Evolutionary conservation across 2,329 filamentous ascomycete genomes (phyloP).

Genomic region (Penicillium sp.): DNA sequence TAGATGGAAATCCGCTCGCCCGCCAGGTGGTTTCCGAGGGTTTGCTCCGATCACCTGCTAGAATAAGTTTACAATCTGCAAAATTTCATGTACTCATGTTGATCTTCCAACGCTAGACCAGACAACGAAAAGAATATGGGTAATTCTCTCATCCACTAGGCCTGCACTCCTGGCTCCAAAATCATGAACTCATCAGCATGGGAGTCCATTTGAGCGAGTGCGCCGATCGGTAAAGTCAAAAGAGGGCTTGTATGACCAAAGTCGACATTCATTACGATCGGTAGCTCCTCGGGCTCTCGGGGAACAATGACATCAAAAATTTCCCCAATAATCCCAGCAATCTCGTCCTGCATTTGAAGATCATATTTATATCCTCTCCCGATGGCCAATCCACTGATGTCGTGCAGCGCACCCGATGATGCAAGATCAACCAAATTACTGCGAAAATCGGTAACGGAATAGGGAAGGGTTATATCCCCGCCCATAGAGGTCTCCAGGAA

Average conservation of each 20-base stretch:
- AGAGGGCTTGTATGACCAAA: slow-evolving; percentile 47
- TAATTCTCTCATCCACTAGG: too few relatives aligned
- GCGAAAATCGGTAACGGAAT: slow-evolving; percentile 17
- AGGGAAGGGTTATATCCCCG: slow-evolving; percentile 7
- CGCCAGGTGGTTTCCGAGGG: too few relatives aligned
- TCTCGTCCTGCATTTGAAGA: slow-evolving; percentile 27
- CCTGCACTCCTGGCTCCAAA: not conserved
- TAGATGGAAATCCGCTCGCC: too few relatives aligned
- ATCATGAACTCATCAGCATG: not conserved
- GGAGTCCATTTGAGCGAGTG: not conserved
- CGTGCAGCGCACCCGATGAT: slow-evolving; percentile 45
- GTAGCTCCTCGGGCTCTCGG: slow-evolving; percentile 15
- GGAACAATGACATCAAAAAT: not conserved
- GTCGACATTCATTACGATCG: slow-evolving; percentile 46
- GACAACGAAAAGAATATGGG: too few relatives aligned
- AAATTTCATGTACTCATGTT: too few relatives aligned
- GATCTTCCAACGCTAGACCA: too few relatives aligned
- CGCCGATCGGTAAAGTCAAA: slow-evolving; percentile 38
- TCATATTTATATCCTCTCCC: slow-evolving; percentile 47
- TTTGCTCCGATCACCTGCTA: too few relatives aligned
- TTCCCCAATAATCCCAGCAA: slow-evolving; percentile 7
- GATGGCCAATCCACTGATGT: slow-evolving; percentile 44
- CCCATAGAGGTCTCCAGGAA: slow-evolving; percentile 45
- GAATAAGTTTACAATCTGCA: too few relatives aligned
- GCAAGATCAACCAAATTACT: slow-evolving; percentile 40